Percentiles rank a stretch among this genome's conserved stretches.
These are phyloP conservation scores for Penicillium sp. DNA, from an alignment of 2,329 filamentous ascomycete species.

Conservation along the genomic window DNA sequence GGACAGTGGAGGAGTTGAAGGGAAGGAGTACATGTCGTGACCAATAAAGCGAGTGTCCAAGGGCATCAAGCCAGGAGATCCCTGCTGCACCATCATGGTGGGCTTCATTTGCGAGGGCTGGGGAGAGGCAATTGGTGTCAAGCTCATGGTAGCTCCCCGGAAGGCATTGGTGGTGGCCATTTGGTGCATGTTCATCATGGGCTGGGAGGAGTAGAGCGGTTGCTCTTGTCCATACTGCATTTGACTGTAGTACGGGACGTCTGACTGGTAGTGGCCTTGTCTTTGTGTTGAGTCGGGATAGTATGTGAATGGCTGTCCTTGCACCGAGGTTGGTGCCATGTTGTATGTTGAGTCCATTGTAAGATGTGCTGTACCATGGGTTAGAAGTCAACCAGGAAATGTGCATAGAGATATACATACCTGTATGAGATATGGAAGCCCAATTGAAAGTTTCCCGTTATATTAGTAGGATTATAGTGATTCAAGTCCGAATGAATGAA, in stretches of 20 bases:
- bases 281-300: slow-evolving; percentile 73
- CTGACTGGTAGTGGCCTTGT: slow-evolving; percentile 65
- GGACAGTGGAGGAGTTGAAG: slow-evolving; percentile 83
- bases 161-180: slow-evolving; percentile 43
- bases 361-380: not conserved
- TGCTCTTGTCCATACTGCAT: slow-evolving; percentile 36
- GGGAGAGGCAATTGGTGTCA: slow-evolving; percentile 72
- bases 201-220: slow-evolving; percentile 39
- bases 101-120: slow-evolving; percentile 73
- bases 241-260: slow-evolving; percentile 46
- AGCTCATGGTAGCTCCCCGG: slow-evolving; percentile 38
- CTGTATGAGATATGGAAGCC: not conserved
- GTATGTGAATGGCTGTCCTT: slow-evolving; percentile 81
- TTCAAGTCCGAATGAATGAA: slow-evolving; percentile 28
- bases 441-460: slow-evolving; percentile 1
- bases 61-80: slow-evolving; percentile 54
- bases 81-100: slow-evolving; percentile 63
- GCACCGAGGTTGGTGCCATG: slow-evolving; percentile 51
- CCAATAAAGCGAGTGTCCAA: slow-evolving; percentile 72
- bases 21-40: slow-evolving; percentile 66
- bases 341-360: slow-evolving; percentile 65
- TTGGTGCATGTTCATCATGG: slow-evolving; percentile 46
- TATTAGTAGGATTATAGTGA: slow-evolving; percentile 4
- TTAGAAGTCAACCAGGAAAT: not conserved
- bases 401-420: slow-evolving; percentile 2